Evolutionary conservation across 768 basidiomycete genomes (phyloP).

Genomic region (Trametes gibbosa): DNA sequence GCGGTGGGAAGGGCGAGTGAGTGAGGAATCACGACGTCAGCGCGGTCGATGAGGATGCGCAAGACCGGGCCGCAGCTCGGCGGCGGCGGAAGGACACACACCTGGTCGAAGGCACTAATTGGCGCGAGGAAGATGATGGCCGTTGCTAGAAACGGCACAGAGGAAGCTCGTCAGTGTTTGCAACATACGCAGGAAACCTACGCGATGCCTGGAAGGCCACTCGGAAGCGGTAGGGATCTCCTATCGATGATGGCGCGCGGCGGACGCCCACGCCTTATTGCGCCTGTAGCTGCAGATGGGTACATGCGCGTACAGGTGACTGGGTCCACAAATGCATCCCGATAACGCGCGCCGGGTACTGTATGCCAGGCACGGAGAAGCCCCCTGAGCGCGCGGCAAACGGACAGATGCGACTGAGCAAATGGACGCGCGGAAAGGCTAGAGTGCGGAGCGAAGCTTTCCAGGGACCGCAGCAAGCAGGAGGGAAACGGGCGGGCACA

Average conservation of each 20-base stretch:
- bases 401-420: background rate
- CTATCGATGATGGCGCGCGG: background rate
- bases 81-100: constrained; percentile 34
- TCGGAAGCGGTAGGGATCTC: no score
- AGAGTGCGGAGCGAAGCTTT: background rate
- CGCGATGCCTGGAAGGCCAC: no score
- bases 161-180: background rate
- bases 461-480: background rate
- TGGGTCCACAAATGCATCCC: no score
- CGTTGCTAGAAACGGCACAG: constrained; percentile 49
- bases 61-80: background rate
- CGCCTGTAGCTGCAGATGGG: background rate
- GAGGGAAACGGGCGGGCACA: constrained; percentile 10
- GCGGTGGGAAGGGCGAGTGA: background rate
- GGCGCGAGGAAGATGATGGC: constrained; percentile 87
- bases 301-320: background rate
- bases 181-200: no score
- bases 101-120: constrained; percentile 86
- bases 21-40: no score
- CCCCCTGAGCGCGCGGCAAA: background rate
- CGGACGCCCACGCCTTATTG: background rate
- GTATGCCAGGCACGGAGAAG: constrained; percentile 1
- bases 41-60: background rate
- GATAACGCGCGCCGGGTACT: background rate
- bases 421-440: no score